Evolutionary conservation across 2,329 filamentous ascomycete genomes (phyloP).

Genomic region (Myriosclerotinia curreyana): DNA sequence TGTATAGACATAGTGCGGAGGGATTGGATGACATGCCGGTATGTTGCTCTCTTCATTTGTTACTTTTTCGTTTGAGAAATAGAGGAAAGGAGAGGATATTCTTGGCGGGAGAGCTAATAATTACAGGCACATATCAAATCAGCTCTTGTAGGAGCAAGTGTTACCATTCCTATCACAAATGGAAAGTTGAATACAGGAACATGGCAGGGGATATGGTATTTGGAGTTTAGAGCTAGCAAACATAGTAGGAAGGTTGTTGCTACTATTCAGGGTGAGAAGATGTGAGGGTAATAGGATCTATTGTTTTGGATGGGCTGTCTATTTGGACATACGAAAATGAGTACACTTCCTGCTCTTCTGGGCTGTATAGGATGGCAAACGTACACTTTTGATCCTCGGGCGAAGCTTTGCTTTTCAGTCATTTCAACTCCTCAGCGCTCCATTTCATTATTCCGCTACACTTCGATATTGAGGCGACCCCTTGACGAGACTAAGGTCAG

Average conservation of each 20-base stretch:
- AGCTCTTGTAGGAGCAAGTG: slow-evolving; percentile 80
- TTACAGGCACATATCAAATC: slow-evolving; percentile 85
- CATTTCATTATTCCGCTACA: background rate
- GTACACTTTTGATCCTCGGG: background rate
- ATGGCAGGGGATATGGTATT: slow-evolving; percentile 90
- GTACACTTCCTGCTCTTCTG: background rate
- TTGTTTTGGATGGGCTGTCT: background rate
- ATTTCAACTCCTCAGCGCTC: background rate
- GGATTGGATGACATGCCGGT: slow-evolving; percentile 93
- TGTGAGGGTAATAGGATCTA: slow-evolving; percentile 29
- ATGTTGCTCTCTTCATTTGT: slow-evolving; percentile 35
- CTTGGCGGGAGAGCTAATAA: background rate
- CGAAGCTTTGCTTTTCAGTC: background rate
- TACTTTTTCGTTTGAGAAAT: background rate
- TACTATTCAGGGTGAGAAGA: slow-evolving; percentile 87
- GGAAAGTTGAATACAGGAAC: slow-evolving; percentile 69
- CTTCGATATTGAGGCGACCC: background rate
- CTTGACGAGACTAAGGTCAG: background rate
- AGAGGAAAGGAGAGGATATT: background rate
- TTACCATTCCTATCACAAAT: slow-evolving; percentile 87
- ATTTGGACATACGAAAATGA: slow-evolving; percentile 1
- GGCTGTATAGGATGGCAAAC: background rate
- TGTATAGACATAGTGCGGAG: slow-evolving; percentile 87
- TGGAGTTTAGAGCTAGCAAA: slow-evolving; percentile 78
- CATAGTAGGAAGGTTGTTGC: slow-evolving; percentile 82